These are phyloP conservation scores for Penicillium paxilli DNA, from an alignment of 495 filamentous ascomycete species.

Conservation along the genomic window DNA sequence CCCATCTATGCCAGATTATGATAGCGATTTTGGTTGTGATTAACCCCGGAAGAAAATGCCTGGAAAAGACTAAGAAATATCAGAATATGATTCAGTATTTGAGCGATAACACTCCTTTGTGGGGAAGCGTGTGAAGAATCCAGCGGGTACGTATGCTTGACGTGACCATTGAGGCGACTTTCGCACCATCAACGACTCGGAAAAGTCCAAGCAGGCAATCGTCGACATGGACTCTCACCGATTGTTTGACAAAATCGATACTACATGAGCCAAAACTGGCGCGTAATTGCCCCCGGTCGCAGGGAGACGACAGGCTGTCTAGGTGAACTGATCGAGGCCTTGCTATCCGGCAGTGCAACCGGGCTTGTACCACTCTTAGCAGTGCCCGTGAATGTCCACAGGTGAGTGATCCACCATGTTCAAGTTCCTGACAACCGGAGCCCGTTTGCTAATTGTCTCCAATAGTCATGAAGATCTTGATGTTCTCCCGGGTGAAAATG, in stretches of 20 bases:
- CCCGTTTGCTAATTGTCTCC: neutral
- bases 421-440: neutral
- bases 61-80: no score
- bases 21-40: no score
- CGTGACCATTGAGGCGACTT: neutral
- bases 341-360: conserved; percentile 7
- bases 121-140: no score
- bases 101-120: no score
- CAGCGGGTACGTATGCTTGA: conserved; percentile 3
- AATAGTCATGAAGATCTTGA: conserved; percentile 4
- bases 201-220: neutral
- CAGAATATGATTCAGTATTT: no score
- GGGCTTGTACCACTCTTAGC: conserved; percentile 13
- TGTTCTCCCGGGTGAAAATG: conserved; percentile 13
- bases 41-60: no score
- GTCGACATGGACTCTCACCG: neutral
- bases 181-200: neutral
- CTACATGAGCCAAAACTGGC: conserved; percentile 13
- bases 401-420: neutral
- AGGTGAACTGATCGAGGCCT: conserved; percentile 4
- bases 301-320: conserved; percentile 11
- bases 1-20: no score
- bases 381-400: conserved; percentile 7
- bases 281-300: conserved; percentile 15
- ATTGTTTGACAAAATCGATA: neutral